Evolutionary conservation across 441 rosid species (phyloP).

Genomic region (Bruguiera hainesii): DNA sequence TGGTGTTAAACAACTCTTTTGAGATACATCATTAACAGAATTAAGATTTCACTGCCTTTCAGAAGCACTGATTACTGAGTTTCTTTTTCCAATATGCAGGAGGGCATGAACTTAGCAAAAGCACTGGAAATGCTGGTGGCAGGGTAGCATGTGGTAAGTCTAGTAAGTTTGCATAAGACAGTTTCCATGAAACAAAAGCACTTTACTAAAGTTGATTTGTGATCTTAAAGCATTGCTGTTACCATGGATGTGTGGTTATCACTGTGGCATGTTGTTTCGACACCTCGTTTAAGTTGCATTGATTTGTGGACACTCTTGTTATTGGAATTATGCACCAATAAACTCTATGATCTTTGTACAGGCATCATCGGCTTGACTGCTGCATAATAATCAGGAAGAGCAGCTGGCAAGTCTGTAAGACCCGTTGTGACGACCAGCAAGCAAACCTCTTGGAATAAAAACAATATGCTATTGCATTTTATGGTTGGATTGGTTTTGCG

Average conservation of each 20-base stretch:
- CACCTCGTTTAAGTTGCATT: background rate
- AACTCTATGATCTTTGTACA: conserved; percentile 21
- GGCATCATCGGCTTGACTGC: conserved; percentile 53
- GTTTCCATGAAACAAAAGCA: background rate
- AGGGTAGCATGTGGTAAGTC: conserved; percentile 79
- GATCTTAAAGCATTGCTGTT: background rate
- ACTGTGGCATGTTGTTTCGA: too few relatives aligned
- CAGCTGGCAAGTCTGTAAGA: background rate
- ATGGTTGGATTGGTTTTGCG: background rate
- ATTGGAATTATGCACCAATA: background rate
- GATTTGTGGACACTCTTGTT: background rate
- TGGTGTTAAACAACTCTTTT: too few relatives aligned
- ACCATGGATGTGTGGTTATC: background rate
- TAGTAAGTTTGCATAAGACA: background rate
- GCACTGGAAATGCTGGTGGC: conserved; percentile 92
- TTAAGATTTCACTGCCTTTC: too few relatives aligned
- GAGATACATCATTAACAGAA: too few relatives aligned
- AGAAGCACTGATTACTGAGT: background rate
- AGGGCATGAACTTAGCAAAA: conserved; percentile 84
- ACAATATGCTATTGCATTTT: background rate
- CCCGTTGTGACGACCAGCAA: background rate
- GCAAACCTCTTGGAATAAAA: background rate
- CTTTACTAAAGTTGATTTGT: background rate
- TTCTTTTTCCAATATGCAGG: conserved; percentile 40
- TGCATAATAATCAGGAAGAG: background rate